Base-by-base conservation (phyloP, 2,329 filamentous ascomycete genomes). In the Neonectria sp. region DNA sequence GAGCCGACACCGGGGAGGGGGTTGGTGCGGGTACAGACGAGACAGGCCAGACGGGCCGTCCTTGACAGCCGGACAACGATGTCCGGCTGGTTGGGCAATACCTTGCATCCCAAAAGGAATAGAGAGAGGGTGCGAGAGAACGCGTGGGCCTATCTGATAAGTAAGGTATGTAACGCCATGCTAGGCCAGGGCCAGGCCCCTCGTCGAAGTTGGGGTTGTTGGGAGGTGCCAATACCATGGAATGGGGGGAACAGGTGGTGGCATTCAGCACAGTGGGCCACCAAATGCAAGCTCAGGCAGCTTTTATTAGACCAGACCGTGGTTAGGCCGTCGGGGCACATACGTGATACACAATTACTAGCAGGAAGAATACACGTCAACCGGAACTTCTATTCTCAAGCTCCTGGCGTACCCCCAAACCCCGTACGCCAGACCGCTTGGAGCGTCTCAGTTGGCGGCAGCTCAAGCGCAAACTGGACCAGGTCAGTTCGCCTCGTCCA, bases 1-100 rank as follows among this genome's bases (percentile, higher is more conserved):
- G 62, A 75, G 74, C 74, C 74, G 71, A 75, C 71, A 75, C 72
- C 73, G 74, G 74, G 71, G 68, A 61, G 43, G 70, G 68, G 72
- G 70, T 68, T 70, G 67, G 70, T 66, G 70, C 68, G 69, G 71
- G 65, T 68, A 69, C 57, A 53, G 60, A 62, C 55, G 46, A 53
- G 60, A 62, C 55, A 49, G 55, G 60, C 59, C 58, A n/a, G 59
- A 60, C 58, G 33, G 58, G 56, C 55, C 51, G 52, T 66, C 33
- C 51, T 59, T 35, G 21, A 53, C 37, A 55, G 51, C 65, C 74
- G 74, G 74, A 76, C 63, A 71, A 74, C 31, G 43, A 73, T 68
- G 57, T 75, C 74, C 74, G 74, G 68, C 13, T 31, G 57, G 61
- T 68, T 73, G 48, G 56, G 40, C 46, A 56, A 43, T 60, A 46